A percentile compares a stretch with the other conserved stretches of the same genome.
Conservation (phyloP, 164 flowering plant genomes). For the Vitis cinerea region DNA sequence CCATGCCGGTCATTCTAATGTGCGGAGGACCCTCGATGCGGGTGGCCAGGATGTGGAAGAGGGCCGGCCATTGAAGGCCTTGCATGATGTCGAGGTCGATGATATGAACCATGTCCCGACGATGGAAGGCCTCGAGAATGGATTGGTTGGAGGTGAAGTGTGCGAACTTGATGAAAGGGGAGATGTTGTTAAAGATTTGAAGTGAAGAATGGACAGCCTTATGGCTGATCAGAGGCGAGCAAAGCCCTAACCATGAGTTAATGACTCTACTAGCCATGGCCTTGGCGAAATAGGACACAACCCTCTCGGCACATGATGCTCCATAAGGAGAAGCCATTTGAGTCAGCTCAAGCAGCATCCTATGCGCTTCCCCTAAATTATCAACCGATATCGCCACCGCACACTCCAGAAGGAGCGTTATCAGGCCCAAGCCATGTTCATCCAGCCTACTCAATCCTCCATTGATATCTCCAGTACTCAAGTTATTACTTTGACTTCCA, state of each 20-base stretch:
- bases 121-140: conserved; percentile 65
- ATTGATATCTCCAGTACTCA: not conserved
- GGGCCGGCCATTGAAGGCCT: conserved; percentile 79
- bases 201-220: conserved; percentile 42
- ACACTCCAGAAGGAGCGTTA: conserved; percentile 59
- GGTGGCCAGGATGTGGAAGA: conserved; percentile 69
- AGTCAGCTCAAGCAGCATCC: conserved; percentile 62
- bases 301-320: conserved; percentile 63
- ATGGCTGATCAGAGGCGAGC: conserved; percentile 51
- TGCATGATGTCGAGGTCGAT: conserved; percentile 83
- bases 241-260: conserved; percentile 70
- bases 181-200: conserved; percentile 56
- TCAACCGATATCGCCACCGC: conserved; percentile 74
- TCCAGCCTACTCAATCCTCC: conserved; percentile 25
- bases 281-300: conserved; percentile 67
- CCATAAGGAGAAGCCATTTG: conserved; percentile 69
- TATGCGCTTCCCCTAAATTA: conserved; percentile 61
- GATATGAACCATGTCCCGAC: conserved; percentile 57
- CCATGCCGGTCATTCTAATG: conserved; percentile 64
- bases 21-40: conserved; percentile 66
- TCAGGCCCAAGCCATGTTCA: conserved; percentile 38
- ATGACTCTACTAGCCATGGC: conserved; percentile 70
- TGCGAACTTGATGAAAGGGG: conserved; percentile 70
- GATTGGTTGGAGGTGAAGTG: conserved; percentile 88
- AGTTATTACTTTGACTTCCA: not conserved